These are phyloP conservation scores for Ascochyta koolunga DNA, from an alignment of 2,329 filamentous ascomycete genomes.

Conservation along the genomic window DNA sequence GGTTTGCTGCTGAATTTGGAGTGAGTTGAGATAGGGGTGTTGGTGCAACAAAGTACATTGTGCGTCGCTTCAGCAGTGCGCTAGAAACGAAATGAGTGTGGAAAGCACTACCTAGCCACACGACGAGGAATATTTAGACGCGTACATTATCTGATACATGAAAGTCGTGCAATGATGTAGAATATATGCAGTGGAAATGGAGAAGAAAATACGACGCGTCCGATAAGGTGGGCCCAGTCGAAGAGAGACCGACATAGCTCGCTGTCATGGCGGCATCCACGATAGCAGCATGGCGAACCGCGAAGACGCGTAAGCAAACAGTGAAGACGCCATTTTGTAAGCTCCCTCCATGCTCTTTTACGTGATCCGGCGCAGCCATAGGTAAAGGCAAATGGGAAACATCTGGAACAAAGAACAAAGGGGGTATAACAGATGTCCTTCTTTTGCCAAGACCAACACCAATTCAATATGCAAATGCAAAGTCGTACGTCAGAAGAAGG, in stretches of 20 bases:
- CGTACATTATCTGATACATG: slow-evolving; percentile 3
- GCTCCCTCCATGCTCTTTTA: not conserved
- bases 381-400: not conserved
- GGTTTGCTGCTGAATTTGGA: no score
- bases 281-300: not conserved
- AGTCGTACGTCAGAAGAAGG: slow-evolving; percentile 11
- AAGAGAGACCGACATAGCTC: not conserved
- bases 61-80: not conserved
- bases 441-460: slow-evolving; percentile 26
- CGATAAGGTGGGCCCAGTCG: not conserved
- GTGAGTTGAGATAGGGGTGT: not conserved
- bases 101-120: not conserved
- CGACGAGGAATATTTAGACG: not conserved
- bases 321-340: not conserved
- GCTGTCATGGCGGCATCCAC: not conserved
- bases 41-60: slow-evolving; percentile 3
- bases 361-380: not conserved
- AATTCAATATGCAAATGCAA: slow-evolving; percentile 28
- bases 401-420: slow-evolving; percentile 10
- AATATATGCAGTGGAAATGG: not conserved
- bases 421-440: slow-evolving; percentile 30
- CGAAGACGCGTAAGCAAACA: not conserved
- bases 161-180: not conserved
- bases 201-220: not conserved
- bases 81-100: not conserved